Percentiles rank a stretch among this genome's conserved stretches.
phyloP scores from a whole-genome alignment of 2,329 filamentous ascomycete species.

The Orbilia oligospora region DNA sequence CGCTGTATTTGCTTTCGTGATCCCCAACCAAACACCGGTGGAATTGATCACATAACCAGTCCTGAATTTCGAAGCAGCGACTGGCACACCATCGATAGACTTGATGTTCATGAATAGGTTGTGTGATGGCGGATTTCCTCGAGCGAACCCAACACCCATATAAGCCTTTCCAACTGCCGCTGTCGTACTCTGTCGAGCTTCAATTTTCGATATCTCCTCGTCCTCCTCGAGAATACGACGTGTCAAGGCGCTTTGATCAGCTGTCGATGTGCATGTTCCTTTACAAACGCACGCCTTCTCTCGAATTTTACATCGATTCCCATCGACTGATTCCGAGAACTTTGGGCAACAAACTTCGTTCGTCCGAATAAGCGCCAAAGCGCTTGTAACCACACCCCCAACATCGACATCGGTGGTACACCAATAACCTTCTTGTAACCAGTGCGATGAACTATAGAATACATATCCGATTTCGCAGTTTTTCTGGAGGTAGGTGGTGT shows the following conservation, averaged over 20 bases:
- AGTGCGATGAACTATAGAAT: constrained; percentile 53
- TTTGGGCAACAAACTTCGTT: constrained; percentile 37
- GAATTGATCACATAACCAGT: constrained; percentile 41
- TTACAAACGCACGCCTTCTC: constrained; percentile 30
- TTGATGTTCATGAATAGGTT: constrained; percentile 47
- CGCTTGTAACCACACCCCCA: constrained; percentile 24
- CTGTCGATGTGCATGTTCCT: constrained; percentile 19
- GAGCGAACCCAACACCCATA: constrained; percentile 44
- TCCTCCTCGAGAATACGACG: neutral
- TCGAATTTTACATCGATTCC: constrained; percentile 14
- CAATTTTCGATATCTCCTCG: neutral
- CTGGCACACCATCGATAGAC: constrained; percentile 34
- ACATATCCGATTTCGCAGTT: constrained; percentile 35
- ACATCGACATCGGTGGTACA: constrained; percentile 36
- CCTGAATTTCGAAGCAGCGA: constrained; percentile 23
- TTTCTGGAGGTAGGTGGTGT: constrained; percentile 17
- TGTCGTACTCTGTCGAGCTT: neutral
- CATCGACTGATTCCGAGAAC: constrained; percentile 7
- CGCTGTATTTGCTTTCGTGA: constrained; percentile 35
- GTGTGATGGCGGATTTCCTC: constrained; percentile 27
- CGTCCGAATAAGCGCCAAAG: constrained; percentile 36
- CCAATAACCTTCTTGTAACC: constrained; percentile 51
- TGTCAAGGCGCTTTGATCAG: neutral
- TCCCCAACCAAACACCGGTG: constrained; percentile 33
- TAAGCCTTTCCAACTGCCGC: constrained; percentile 14